A percentile compares a stretch with the other conserved stretches of the same genome.
Evolutionary conservation across 306 rosid genomes (phyloP).

Genomic region (Gastrolobium bilobum): DNA sequence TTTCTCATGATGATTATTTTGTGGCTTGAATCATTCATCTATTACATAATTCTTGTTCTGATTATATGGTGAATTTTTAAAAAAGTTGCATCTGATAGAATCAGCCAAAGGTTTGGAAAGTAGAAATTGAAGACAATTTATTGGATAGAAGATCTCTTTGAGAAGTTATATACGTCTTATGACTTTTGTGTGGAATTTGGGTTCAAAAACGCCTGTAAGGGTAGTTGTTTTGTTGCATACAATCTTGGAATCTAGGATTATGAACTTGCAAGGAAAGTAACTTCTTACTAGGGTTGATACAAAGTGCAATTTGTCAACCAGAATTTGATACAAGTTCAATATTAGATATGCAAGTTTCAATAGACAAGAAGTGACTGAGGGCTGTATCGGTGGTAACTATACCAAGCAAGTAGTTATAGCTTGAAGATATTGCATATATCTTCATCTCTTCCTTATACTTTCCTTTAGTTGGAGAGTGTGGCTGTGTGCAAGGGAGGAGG

Average conservation of each 20-base stretch:
- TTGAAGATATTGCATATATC: not conserved
- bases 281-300: conserved; percentile 11
- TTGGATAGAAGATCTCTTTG: not conserved
- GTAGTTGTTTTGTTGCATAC: conserved; percentile 2
- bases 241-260: not conserved
- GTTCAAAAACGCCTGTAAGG: not conserved
- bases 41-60: not conserved
- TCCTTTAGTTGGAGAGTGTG: not conserved
- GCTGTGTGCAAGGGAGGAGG: not conserved
- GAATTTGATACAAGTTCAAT: conserved; percentile 1
- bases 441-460: not conserved
- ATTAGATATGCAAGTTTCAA: not conserved
- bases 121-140: not conserved
- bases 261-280: not conserved
- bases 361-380: conserved; percentile 1
- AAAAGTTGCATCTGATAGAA: not conserved
- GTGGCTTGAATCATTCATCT: conserved; percentile 6
- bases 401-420: not conserved
- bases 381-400: not conserved
- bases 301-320: not conserved
- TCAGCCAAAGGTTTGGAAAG: not conserved
- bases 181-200: not conserved
- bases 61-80: not conserved
- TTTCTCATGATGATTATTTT: not conserved
- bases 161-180: not conserved